Evolutionary conservation across 495 filamentous ascomycete genomes (phyloP).

Genomic region (Hyphodiscus hymeniophilus): DNA sequence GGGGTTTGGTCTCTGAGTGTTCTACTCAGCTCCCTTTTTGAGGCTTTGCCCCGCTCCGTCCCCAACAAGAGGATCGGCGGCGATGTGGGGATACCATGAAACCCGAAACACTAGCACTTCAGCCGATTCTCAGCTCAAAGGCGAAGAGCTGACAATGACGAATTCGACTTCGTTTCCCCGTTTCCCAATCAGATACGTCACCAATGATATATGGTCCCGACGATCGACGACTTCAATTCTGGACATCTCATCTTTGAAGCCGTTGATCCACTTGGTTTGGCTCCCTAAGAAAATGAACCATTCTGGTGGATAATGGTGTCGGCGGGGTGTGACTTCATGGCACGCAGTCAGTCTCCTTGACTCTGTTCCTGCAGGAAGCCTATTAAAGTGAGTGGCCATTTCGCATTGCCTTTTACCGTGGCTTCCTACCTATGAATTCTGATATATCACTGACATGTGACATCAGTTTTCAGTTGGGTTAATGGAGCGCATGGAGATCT

Average conservation of each 20-base stretch:
- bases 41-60: conserved; percentile 7
- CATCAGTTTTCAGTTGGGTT: too few species aligned
- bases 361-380: too few species aligned
- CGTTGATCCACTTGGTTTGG: too few species aligned
- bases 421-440: too few species aligned
- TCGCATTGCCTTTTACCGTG: too few species aligned
- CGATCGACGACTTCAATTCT: not conserved
- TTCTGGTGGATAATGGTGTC: too few species aligned
- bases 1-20: conserved; percentile 7
- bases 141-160: not conserved
- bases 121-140: not conserved
- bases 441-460: too few species aligned
- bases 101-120: conserved; percentile 11
- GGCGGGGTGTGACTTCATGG: too few species aligned
- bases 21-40: conserved; percentile 14
- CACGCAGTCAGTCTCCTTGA: too few species aligned
- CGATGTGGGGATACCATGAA: conserved; percentile 15
- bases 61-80: not conserved
- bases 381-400: too few species aligned
- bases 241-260: not conserved
- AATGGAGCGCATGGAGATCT: too few species aligned
- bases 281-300: too few species aligned
- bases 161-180: not conserved
- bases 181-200: not conserved
- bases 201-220: not conserved